phyloP scores from a whole-genome alignment of 2,329 filamentous ascomycete species.

The Gyromitra esculenta region DNA sequence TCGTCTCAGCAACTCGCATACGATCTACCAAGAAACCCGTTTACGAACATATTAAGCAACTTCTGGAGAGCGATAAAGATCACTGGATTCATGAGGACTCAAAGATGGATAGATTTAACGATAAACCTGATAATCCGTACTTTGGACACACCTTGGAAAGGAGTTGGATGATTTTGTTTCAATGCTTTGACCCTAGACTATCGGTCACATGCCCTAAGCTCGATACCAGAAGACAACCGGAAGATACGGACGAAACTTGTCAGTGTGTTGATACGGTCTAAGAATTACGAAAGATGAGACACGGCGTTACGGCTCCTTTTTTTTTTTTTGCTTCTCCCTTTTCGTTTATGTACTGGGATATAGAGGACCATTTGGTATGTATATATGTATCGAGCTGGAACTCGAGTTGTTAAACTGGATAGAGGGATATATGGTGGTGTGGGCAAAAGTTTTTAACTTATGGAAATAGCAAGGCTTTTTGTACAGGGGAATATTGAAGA shows the following conservation, averaged over 20 bases:
- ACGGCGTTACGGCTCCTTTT: slow-evolving; percentile 31
- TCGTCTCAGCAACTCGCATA: slow-evolving; percentile 63
- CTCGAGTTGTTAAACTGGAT: neutral
- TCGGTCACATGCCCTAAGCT: slow-evolving; percentile 44
- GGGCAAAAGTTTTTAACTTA: neutral
- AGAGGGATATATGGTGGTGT: neutral
- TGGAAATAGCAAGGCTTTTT: neutral
- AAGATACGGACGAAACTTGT: slow-evolving; percentile 44
- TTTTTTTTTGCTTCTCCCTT: neutral
- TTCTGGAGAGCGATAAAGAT: slow-evolving; percentile 55
- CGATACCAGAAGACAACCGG: slow-evolving; percentile 24
- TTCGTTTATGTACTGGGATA: neutral
- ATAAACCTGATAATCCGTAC: slow-evolving; percentile 50
- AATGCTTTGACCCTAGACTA: slow-evolving; percentile 53
- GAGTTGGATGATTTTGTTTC: slow-evolving; percentile 56
- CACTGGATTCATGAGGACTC: slow-evolving; percentile 52
- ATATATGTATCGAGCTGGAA: slow-evolving; percentile 3
- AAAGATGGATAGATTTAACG: slow-evolving; percentile 37
- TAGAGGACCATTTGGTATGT: neutral
- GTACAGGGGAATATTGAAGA: neutral
- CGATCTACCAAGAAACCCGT: slow-evolving; percentile 59
- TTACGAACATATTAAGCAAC: slow-evolving; percentile 59
- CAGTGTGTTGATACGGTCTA: slow-evolving; percentile 43
- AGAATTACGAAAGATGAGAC: neutral
- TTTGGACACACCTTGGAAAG: slow-evolving; percentile 56